A percentile compares a stretch with the other conserved stretches of the same genome.
phyloP scores from a whole-genome alignment of 2,329 filamentous ascomycete genomes.

The Exophiala calicioides region DNA sequence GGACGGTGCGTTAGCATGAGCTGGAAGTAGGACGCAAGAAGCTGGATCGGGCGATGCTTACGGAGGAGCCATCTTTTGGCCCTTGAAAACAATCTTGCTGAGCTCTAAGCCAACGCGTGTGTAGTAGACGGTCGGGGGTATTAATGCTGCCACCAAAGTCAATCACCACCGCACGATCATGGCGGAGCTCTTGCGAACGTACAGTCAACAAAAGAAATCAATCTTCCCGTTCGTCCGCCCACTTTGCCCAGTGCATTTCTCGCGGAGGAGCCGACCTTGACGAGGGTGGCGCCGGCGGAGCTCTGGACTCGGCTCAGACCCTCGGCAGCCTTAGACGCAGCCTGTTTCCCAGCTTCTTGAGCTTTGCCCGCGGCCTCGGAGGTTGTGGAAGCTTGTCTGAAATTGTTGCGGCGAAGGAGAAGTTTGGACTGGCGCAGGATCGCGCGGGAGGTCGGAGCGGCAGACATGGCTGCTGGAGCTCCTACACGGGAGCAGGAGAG shows the following conservation, averaged over 20 bases:
- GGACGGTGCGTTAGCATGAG: conserved; percentile 4
- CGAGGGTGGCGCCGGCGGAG: conserved; percentile 75
- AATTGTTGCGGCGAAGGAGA: conserved; percentile 45
- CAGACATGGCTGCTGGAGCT: conserved; percentile 43
- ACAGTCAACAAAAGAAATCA: conserved; percentile 85
- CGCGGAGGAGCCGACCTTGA: conserved; percentile 69
- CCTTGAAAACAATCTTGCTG: conserved; percentile 79
- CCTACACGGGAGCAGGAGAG: conserved; percentile 11
- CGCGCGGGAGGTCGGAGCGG: conserved; percentile 44
- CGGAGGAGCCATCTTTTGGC: conserved; percentile 92
- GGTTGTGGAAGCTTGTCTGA: conserved; percentile 51
- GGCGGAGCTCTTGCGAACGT: conserved; percentile 44
- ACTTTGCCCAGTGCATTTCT: conserved; percentile 69
- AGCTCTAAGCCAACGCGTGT: conserved; percentile 85
- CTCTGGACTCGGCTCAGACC: conserved; percentile 79
- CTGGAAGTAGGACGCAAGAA: conserved; percentile 9
- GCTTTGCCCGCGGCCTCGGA: conserved; percentile 49
- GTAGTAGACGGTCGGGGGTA: conserved; percentile 89
- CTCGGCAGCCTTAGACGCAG: conserved; percentile 68
- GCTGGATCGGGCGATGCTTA: conserved; percentile 64
- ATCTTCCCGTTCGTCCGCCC: conserved; percentile 78
- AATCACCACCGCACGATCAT: conserved; percentile 29
- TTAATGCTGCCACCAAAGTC: conserved; percentile 69
- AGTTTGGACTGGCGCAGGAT: conserved; percentile 51
- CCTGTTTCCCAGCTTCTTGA: conserved; percentile 44